Evolutionary conservation across 2,329 filamentous ascomycete genomes (phyloP).

Genomic region (Capronia epimyces): DNA sequence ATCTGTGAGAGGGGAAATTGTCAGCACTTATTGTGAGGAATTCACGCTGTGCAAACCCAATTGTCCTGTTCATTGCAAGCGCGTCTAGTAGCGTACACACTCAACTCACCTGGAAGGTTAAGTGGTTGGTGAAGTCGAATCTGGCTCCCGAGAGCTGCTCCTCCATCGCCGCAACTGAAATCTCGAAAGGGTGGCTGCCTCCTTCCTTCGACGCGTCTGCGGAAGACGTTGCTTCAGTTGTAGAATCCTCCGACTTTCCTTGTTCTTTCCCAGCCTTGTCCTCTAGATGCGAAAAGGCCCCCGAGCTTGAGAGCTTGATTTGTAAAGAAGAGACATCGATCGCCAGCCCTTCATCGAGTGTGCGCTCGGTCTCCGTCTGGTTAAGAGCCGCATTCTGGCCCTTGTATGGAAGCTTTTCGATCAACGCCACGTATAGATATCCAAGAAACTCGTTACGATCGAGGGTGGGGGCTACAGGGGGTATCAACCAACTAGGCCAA

Average conservation of each 20-base stretch:
- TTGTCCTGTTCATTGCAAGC: too few species aligned
- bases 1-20: slow-evolving; percentile 50
- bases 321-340: slow-evolving; percentile 8
- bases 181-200: slow-evolving; percentile 25
- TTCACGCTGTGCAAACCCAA: too few species aligned
- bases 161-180: slow-evolving; percentile 29
- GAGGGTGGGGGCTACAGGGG: background rate
- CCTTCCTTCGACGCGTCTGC: background rate
- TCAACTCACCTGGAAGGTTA: slow-evolving; percentile 64
- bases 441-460: background rate
- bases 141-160: slow-evolving; percentile 43
- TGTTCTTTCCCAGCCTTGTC: slow-evolving; percentile 1
- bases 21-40: slow-evolving; percentile 8
- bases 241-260: background rate
- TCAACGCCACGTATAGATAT: slow-evolving; percentile 1
- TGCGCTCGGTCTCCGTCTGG: background rate
- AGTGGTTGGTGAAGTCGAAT: slow-evolving; percentile 48
- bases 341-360: background rate
- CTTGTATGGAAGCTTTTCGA: slow-evolving; percentile 1
- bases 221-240: background rate
- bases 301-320: slow-evolving; percentile 8
- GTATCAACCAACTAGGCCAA: background rate
- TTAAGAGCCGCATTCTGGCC: background rate
- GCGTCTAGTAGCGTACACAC: background rate
- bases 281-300: slow-evolving; percentile 12